Evolutionary conservation across 2,329 filamentous ascomycete genomes (phyloP), one percentile per base, ranked within the genome.

Genomic region (Aaosphaeria arxii): DNA sequence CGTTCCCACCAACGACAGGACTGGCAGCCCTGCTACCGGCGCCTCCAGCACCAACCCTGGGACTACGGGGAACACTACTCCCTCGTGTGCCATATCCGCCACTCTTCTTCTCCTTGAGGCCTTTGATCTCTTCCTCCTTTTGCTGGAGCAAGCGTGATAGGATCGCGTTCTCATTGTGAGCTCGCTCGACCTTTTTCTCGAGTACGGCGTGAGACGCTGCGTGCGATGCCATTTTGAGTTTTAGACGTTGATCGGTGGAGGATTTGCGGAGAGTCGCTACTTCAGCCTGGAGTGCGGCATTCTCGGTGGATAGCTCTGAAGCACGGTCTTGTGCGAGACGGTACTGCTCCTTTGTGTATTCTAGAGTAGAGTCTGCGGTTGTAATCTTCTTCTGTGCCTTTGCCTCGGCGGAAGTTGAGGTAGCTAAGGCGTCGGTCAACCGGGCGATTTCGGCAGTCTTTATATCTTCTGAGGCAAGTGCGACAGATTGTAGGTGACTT

Each of bases 281-380:
- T 24, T 60, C 42, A 1, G 40, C 46, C 7, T 51, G 48, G 11
- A 69, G 56, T 3, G 47, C 45, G 0, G 50, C 39, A 35, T 57
- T 47, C 7, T 47, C 48, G 11, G 52, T 30, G 30, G 46, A 43
- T 2, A 54, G 40, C 9, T 55, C 44, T 1, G 48, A 39, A 9
- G 58, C 61, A 1, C 45, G 32, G 2, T 55, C 52, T 33, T 55
- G 48, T 5, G 57, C 57, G 5, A 44, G 44, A 30, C 56, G 84
- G 57, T 87, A 88, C 7, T 77, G 71, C 4, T 74, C 73, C 45
- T 81, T 77, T 9, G 76, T 71, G 57, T 84, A 88, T 1, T 83
- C 80, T 29, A 77, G 70, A 4, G 84, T 80, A 11, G 62, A 51
- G 9, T 72, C 63, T 6, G 62, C 56, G 35, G 60, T 60, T 7